Percentiles rank a stretch among this genome's conserved stretches.
phyloP scores from a whole-genome alignment of 2,329 filamentous ascomycete genomes.

The Tolypocladium tropicale region DNA sequence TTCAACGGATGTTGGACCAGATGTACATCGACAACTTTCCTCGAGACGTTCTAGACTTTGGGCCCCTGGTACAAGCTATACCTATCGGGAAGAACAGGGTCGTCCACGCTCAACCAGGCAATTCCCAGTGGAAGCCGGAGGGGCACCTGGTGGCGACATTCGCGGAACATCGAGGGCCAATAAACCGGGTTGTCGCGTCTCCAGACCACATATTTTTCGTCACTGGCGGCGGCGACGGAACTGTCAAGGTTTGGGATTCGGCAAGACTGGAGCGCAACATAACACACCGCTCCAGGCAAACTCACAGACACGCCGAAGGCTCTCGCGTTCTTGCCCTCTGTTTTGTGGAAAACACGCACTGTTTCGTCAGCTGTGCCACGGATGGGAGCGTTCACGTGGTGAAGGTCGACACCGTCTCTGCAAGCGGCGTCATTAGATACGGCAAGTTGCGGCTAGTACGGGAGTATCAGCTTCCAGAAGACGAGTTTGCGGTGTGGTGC shows the following conservation, averaged over 20 bases:
- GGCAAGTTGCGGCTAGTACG: conserved; percentile 67
- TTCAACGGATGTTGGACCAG: conserved; percentile 65
- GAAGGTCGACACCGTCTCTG: conserved; percentile 52
- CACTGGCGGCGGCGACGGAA: conserved; percentile 84
- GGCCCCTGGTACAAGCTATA: conserved; percentile 66
- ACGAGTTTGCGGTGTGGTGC: conserved; percentile 78
- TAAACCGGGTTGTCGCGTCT: conserved; percentile 72
- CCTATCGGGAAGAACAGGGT: conserved; percentile 43
- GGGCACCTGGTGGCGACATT: conserved; percentile 82
- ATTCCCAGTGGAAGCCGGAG: conserved; percentile 65
- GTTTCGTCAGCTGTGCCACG: conserved; percentile 80
- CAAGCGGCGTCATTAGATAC: conserved; percentile 54
- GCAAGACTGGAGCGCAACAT: conserved; percentile 84
- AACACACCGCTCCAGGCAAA: conserved; percentile 76
- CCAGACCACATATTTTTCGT: conserved; percentile 93
- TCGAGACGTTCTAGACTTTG: conserved; percentile 59
- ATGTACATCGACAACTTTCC: conserved; percentile 71
- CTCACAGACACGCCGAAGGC: conserved; percentile 63
- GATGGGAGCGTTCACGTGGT: conserved; percentile 88
- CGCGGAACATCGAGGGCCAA: conserved; percentile 71
- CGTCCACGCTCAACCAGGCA: conserved; percentile 30
- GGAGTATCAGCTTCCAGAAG: conserved; percentile 64
- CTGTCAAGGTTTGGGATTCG: conserved; percentile 89
- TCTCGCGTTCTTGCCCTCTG: conserved; percentile 71
- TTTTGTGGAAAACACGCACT: conserved; percentile 90